Evolutionary conservation across 2,329 filamentous ascomycete genomes (phyloP), one percentile per base, ranked within the genome.

Genomic region (Cercospora zeina): DNA sequence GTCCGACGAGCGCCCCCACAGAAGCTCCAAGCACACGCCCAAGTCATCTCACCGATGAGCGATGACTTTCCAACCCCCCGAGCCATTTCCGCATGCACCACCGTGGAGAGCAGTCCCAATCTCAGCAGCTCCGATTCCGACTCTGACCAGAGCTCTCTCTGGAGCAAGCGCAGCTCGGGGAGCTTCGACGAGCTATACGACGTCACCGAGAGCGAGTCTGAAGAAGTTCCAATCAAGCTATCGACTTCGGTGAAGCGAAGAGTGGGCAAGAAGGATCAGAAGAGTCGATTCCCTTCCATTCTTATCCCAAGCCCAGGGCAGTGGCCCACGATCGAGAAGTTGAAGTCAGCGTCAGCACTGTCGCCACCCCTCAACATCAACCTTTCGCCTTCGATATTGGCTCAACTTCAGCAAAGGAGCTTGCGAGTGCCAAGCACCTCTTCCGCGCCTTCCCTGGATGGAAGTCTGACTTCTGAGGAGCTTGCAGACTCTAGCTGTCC

Each of bases 171-270:
- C 74, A 88, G 88, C 67, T 85, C 86, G 69, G 90, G 85, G 68
- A 88, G 91, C 67, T 93, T 93, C 70, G 90, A 96, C 76, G 91
- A 96, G 70, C 79, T 96, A 54, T 96, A 96, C 75, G 90, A 95
- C 75, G 83, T 91, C 45, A 92, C 90, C 14, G 91, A 96, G 68
- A 86, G 91, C 59, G 91, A 96, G 69, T 82, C 85, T 8, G 81
- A 85, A 68, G 67, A 72, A 37, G 74, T 86, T 70, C 70, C 79
- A 71, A 72, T 82, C 73, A 72, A 82, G 77, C 73, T 81, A 72
- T 76, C 84, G 73, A 71, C 82, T 76, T 81, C 80, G 21, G 78
- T 81, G 64, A 82, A 80, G 75, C 76, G 78, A 65, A 70, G 71
- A 54, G 71, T 72, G 1, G 66, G 57, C 24, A 62, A 65, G 60